Evolutionary conservation across 345 rosid species (phyloP).

Genomic region (Iberis pinnata): DNA sequence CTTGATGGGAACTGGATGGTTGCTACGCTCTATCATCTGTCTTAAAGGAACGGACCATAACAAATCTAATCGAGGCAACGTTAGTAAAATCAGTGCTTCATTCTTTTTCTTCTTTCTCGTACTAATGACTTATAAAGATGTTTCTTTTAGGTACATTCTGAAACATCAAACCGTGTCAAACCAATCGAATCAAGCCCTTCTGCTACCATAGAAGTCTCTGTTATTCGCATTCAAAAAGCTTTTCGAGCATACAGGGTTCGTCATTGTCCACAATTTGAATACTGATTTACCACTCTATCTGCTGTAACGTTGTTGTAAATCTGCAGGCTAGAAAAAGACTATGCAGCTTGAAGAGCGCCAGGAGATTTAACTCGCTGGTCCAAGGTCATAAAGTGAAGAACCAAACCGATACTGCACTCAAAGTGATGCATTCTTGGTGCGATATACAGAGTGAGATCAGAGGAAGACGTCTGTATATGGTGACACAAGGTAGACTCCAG

Average conservation of each 20-base stretch:
- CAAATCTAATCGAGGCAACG: constrained; percentile 44
- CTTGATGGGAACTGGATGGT: constrained; percentile 63
- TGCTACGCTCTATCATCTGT: constrained; percentile 39
- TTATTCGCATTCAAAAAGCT: constrained; percentile 55
- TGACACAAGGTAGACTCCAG: constrained; percentile 54
- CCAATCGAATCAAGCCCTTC: constrained; percentile 21
- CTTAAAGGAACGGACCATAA: constrained; percentile 34
- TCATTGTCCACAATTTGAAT: neutral
- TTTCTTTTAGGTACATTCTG: constrained; percentile 39
- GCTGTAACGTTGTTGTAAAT: neutral
- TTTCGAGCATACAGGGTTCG: constrained; percentile 50
- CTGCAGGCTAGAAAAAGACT: constrained; percentile 53
- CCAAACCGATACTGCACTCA: constrained; percentile 50
- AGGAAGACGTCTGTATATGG: constrained; percentile 64
- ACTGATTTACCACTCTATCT: neutral
- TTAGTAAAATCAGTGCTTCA: constrained; percentile 20
- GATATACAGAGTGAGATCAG: constrained; percentile 56
- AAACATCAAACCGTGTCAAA: constrained; percentile 38
- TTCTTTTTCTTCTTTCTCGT: neutral
- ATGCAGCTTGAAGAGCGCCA: constrained; percentile 40
- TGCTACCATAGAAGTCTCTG: constrained; percentile 36
- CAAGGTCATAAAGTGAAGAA: constrained; percentile 43
- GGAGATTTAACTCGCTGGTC: constrained; percentile 51
- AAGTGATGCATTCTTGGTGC: constrained; percentile 66
- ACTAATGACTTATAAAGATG: neutral